Evolutionary conservation across 352 stramenopile species (phyloP).

Genomic region (Globisporangium alternatum): DNA sequence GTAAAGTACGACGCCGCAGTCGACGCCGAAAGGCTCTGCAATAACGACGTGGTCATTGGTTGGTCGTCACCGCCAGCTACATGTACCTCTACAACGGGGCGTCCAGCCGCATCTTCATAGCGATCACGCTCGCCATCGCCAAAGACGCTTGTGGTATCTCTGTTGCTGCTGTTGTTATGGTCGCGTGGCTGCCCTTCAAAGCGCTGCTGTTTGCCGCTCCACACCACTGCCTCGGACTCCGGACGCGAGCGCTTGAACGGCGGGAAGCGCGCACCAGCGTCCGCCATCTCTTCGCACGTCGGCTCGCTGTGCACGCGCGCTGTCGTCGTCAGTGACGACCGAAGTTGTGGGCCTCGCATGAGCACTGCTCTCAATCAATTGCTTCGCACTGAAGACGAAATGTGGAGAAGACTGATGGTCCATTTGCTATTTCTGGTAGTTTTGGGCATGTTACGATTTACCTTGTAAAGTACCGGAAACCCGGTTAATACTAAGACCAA

Average conservation of each 20-base stretch:
- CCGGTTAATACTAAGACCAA: no score
- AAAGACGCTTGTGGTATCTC: neutral
- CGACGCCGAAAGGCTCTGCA: constrained; percentile 12
- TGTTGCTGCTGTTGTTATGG: neutral
- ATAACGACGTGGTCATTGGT: constrained; percentile 7
- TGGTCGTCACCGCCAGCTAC: neutral
- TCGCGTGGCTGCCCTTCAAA: neutral
- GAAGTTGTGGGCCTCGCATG: neutral
- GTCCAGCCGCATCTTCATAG: neutral
- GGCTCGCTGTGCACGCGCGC: neutral
- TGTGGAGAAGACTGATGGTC: no score
- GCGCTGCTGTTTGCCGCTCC: constrained; percentile 3
- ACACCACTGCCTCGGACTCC: neutral
- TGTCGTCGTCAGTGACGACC: neutral
- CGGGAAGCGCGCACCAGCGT: constrained; percentile 4
- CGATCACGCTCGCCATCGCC: neutral
- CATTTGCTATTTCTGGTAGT: no score
- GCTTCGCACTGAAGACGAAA: no score
- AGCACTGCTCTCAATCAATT: neutral
- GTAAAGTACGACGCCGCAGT: constrained; percentile 12
- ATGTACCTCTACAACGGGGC: neutral
- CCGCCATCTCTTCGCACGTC: constrained; percentile 4
- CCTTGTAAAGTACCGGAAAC: no score
- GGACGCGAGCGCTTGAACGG: constrained; percentile 1
- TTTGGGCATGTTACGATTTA: no score